phyloP scores from a whole-genome alignment of 371 early-diverging fungal species.

The Rhizopus delemar region DNA sequence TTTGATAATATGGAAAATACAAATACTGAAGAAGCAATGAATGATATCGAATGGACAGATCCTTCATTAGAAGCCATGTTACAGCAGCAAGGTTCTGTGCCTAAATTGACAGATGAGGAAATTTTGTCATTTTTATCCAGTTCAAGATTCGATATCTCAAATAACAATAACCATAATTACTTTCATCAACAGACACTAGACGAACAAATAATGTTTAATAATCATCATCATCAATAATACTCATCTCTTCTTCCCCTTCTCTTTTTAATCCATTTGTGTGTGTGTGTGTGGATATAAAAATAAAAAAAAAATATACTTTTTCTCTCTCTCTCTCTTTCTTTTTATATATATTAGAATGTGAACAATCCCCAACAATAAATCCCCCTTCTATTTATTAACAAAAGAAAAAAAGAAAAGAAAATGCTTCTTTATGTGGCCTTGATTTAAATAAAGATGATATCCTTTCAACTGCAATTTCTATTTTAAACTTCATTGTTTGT shows the following conservation, averaged over 20 bases:
- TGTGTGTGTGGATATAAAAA: not conserved
- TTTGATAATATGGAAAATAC: conserved; percentile 12
- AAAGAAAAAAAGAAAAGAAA: no score
- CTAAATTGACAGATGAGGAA: not conserved
- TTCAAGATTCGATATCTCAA: not conserved
- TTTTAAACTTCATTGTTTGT: no score
- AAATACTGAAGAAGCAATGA: not conserved
- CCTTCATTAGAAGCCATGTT: conserved; percentile 17
- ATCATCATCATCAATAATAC: not conserved
- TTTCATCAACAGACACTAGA: conserved; percentile 2
- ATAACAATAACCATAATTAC: not conserved
- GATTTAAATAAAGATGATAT: no score
- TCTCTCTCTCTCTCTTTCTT: no score
- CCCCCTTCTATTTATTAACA: no score
- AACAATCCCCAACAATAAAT: no score
- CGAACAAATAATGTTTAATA: not conserved
- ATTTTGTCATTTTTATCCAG: conserved; percentile 1
- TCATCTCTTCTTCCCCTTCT: not conserved
- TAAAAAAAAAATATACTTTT: no score
- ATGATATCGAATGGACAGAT: conserved; percentile 27
- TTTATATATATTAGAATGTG: no score
- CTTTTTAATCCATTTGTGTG: not conserved
- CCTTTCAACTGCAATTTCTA: no score
- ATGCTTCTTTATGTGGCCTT: no score
- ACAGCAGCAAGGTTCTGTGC: conserved; percentile 8